phyloP scores from a whole-genome alignment of 2,329 filamentous ascomycete genomes.

The Microdochium trichocladiopsis region DNA sequence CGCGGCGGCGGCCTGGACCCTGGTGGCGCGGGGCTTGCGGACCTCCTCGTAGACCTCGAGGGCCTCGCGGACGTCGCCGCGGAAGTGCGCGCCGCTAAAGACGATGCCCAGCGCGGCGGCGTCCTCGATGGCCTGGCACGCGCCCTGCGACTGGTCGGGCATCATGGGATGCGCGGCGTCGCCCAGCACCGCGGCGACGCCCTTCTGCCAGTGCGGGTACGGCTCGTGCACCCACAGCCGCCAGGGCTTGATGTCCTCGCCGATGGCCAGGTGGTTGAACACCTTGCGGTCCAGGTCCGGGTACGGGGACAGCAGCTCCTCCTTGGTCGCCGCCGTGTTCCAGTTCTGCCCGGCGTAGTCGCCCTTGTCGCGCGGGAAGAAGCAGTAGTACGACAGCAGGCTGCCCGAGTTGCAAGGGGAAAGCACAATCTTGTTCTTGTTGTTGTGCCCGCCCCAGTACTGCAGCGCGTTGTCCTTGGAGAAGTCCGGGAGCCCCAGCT shows the following conservation, averaged over 20 bases:
- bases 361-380: constrained; percentile 53
- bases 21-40: constrained; percentile 44
- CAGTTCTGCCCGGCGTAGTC: constrained; percentile 57
- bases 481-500: constrained; percentile 56
- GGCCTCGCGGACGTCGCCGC: constrained; percentile 37
- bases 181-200: constrained; percentile 45
- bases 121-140: constrained; percentile 63
- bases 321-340: constrained; percentile 39
- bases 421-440: constrained; percentile 63
- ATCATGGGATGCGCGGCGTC: constrained; percentile 66
- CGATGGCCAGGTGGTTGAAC: constrained; percentile 48
- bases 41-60: constrained; percentile 45
- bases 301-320: constrained; percentile 54
- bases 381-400: constrained; percentile 63
- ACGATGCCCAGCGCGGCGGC: constrained; percentile 55
- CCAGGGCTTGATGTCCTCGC: constrained; percentile 58
- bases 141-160: constrained; percentile 63
- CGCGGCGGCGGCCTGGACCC: constrained; percentile 49
- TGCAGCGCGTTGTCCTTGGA: constrained; percentile 53
- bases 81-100: constrained; percentile 32
- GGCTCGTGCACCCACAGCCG: constrained; percentile 51
- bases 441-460: constrained; percentile 63
- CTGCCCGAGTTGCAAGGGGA: constrained; percentile 61
- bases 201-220: constrained; percentile 3
- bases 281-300: constrained; percentile 53